phyloP scores from a whole-genome alignment of 495 filamentous ascomycete genomes.

The Elasticomyces elasticus region DNA sequence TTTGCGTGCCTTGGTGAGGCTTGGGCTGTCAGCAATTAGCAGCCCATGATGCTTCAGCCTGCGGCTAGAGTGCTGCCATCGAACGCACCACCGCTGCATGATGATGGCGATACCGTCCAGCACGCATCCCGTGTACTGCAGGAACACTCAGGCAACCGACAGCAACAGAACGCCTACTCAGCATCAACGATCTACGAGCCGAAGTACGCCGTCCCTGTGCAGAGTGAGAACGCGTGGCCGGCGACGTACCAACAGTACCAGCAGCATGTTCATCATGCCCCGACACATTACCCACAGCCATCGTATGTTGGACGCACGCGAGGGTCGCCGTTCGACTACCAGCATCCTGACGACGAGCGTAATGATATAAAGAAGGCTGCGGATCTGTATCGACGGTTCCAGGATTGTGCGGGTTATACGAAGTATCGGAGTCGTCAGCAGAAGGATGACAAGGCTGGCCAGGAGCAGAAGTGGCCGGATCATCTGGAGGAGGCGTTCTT shows the following conservation, averaged over 20 bases:
- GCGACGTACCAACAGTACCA: conserved; percentile 6
- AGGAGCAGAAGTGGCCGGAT: conserved; percentile 68
- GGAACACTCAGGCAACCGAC: conserved; percentile 31
- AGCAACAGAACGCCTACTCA: conserved; percentile 11
- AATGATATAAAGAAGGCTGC: conserved; percentile 22
- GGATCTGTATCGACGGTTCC: conserved; percentile 20
- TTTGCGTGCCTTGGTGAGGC: conserved; percentile 12
- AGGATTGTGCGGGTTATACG: conserved; percentile 47
- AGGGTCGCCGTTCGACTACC: not conserved
- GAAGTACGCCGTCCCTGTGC: conserved; percentile 6
- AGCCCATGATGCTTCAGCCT: conserved; percentile 19
- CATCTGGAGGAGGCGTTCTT: conserved; percentile 79
- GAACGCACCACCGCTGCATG: conserved; percentile 30
- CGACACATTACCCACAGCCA: not conserved
- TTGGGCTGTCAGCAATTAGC: not conserved
- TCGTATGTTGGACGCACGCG: not conserved
- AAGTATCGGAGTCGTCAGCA: conserved; percentile 60
- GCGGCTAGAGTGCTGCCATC: conserved; percentile 31
- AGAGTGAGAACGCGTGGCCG: conserved; percentile 13
- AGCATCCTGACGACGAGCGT: conserved; percentile 4
- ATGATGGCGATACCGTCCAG: conserved; percentile 1
- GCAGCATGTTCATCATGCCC: not conserved
- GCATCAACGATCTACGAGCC: not conserved
- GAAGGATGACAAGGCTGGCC: conserved; percentile 41
- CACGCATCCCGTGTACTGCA: conserved; percentile 25